Evolutionary conservation across 2,329 filamentous ascomycete genomes (phyloP), one percentile per base, ranked within the genome.

Genomic region (Periconia sp.): DNA sequence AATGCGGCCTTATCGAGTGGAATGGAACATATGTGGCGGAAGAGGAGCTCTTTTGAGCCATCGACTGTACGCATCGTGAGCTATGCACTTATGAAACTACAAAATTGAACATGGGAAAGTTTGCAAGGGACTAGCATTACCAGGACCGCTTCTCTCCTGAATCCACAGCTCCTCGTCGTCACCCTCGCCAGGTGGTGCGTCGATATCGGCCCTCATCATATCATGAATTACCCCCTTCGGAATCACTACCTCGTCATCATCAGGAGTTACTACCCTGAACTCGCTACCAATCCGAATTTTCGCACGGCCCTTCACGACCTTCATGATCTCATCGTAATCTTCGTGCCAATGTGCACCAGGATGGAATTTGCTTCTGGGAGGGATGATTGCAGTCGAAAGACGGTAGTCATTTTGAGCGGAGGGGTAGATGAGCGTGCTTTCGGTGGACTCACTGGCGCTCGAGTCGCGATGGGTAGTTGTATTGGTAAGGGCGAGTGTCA

Each of bases 1-100:
- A 41, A 50, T 5, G 29, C 8, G 6, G 19, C 36, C 26, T 37
- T 36, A 25, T 50, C 47, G 11, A 13, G 19, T 7, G 23, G 25
- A 7, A 42, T 15, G 12, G 47, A 43, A 23, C 46, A 43, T 8
- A 26, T 28, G 17, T 50, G 30, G 3, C 47, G 42, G 16, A 50
- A 50, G 35, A 46, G 40, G n/a, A 50, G 26, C 30, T 46, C 47
- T 16, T 50, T 50, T 8, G 47, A 46, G 10, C 47, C 47, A 31
- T 50, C 47, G 13, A 28, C 47, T 50, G 24, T 13, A n/a, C n/a
- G n/a, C n/a, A n/a, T n/a, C n/a, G n/a, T n/a, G n/a, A n/a, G n/a
- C n/a, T 7, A 17, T n/a, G n/a, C n/a, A n/a, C n/a, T n/a, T n/a
- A n/a, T n/a, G n/a, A n/a, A n/a, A n/a, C n/a, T n/a, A n/a, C n/a